phyloP scores from a whole-genome alignment of 306 rosid genomes.

The Trichosanthes cucumerina region DNA sequence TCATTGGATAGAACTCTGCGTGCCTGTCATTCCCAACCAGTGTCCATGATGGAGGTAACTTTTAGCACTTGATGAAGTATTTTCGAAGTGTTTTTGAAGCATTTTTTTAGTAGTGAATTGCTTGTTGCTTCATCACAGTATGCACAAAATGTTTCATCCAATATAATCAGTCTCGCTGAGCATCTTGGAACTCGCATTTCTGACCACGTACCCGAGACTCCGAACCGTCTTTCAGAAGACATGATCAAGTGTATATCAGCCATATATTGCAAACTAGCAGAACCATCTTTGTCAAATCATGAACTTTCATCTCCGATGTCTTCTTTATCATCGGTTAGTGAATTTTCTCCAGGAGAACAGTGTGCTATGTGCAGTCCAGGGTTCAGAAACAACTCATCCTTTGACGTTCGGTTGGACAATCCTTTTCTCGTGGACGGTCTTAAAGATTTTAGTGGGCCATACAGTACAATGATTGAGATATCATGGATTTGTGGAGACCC shows the following conservation, averaged over 20 bases:
- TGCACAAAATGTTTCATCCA: constrained; percentile 53
- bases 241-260: constrained; percentile 89
- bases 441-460: constrained; percentile 90
- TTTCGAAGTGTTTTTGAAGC: not conserved
- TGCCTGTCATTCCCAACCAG: constrained; percentile 78
- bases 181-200: constrained; percentile 87
- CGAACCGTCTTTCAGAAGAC: constrained; percentile 79
- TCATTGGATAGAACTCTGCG: constrained; percentile 51
- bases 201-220: constrained; percentile 64
- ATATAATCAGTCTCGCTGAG: constrained; percentile 75
- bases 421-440: constrained; percentile 86
- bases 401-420: constrained; percentile 66
- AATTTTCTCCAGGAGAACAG: constrained; percentile 65
- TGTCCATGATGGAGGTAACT: constrained; percentile 78
- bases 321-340: constrained; percentile 63
- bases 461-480: constrained; percentile 92
- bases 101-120: not conserved
- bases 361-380: constrained; percentile 70
- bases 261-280: constrained; percentile 78
- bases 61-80: not conserved
- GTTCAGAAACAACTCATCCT: constrained; percentile 61
- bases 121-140: constrained; percentile 27
- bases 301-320: constrained; percentile 81
- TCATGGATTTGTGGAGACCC: constrained; percentile 64
- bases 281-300: constrained; percentile 49